Percentiles rank a stretch among this genome's conserved stretches.
Conservation (phyloP, 176 grass and related monocot species). For the Aegilops longissima region DNA sequence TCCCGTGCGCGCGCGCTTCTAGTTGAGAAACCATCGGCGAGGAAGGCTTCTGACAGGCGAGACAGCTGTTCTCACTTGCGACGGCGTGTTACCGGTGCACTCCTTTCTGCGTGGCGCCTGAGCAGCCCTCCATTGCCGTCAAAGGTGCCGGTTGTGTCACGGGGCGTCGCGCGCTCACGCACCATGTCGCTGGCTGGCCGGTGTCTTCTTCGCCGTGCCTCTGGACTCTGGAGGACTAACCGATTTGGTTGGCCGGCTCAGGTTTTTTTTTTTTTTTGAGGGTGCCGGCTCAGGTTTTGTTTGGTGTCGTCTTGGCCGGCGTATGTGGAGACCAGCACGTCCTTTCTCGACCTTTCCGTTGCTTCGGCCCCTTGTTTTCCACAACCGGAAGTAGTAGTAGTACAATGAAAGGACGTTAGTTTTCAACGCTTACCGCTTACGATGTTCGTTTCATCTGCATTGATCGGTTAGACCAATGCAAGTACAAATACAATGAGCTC, state of each 20-base stretch:
- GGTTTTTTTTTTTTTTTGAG: no score
- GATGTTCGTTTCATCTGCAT: neutral
- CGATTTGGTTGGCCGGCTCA: slow-evolving; percentile 23
- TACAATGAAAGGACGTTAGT: no score
- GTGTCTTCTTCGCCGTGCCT: neutral
- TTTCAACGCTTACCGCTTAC: neutral
- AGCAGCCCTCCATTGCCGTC: neutral
- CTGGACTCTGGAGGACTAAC: slow-evolving; percentile 2
- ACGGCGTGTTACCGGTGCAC: neutral
- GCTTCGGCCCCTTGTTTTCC: neutral
- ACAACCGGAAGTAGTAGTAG: neutral
- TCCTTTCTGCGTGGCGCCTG: slow-evolving; percentile 24
- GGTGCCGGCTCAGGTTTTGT: neutral
- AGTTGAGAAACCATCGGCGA: neutral
- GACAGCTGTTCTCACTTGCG: neutral
- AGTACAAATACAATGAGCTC: no score
- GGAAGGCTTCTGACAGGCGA: neutral
- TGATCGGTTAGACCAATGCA: neutral
- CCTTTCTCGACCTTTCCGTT: neutral
- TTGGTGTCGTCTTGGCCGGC: neutral
- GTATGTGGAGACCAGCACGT: neutral
- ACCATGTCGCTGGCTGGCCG: neutral
- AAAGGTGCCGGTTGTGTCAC: neutral
- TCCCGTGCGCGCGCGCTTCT: neutral
- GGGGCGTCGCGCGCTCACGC: slow-evolving; percentile 6